Evolutionary conservation across 495 filamentous ascomycete genomes (phyloP).

Genomic region (Trichoderma asperelloides): DNA sequence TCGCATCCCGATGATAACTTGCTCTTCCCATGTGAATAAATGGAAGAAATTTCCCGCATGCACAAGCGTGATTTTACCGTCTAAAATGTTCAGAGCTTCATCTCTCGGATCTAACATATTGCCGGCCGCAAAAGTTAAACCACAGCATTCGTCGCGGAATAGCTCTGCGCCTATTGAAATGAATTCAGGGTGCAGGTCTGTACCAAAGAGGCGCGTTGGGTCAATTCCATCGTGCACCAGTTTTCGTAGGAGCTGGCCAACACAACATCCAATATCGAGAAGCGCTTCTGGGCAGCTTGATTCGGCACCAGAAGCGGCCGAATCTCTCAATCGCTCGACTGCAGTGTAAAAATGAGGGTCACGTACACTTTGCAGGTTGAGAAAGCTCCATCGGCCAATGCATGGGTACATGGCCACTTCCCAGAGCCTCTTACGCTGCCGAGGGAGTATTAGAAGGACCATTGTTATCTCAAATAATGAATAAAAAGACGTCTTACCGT

Average conservation of each 20-base stretch:
- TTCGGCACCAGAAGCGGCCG: constrained; percentile 17
- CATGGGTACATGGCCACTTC: constrained; percentile 42
- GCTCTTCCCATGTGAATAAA: constrained; percentile 41
- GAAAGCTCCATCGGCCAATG: constrained; percentile 44
- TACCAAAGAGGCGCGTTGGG: constrained; percentile 28
- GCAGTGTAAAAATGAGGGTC: constrained; percentile 26
- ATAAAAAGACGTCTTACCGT: constrained; percentile 23
- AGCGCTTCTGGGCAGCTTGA: constrained; percentile 11
- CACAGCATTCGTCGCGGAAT: constrained; percentile 34
- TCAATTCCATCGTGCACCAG: constrained; percentile 34
- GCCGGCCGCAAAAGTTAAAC: constrained; percentile 34
- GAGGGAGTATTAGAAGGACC: neutral
- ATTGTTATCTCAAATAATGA: neutral
- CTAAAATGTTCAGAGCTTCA: constrained; percentile 24
- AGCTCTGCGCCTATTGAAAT: constrained; percentile 41
- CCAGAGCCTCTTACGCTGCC: constrained; percentile 39
- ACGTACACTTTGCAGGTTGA: constrained; percentile 31
- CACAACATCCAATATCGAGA: constrained; percentile 39
- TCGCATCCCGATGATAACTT: constrained; percentile 31
- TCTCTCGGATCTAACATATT: constrained; percentile 40
- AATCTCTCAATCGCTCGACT: constrained; percentile 24
- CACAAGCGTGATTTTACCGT: constrained; percentile 41
- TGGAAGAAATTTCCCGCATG: constrained; percentile 46
- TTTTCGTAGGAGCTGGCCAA: constrained; percentile 39
- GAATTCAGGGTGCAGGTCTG: constrained; percentile 34